These are phyloP conservation scores for Gloeophyllum trabeum DNA, from an alignment of 768 basidiomycete species.

Conservation along the genomic window DNA sequence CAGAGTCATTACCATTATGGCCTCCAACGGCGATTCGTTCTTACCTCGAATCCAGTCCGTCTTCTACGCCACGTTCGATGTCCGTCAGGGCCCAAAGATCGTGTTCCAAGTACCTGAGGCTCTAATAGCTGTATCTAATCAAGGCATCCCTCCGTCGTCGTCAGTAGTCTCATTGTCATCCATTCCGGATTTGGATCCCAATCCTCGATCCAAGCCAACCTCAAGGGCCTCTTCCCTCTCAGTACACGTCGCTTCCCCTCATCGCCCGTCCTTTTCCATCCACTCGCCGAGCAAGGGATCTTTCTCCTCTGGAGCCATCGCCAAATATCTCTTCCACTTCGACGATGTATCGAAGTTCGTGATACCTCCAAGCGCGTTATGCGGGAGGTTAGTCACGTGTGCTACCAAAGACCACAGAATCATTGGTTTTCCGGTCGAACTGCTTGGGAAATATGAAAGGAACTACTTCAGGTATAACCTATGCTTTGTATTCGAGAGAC, in stretches of 20 bases:
- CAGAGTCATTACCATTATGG: conserved; percentile 17
- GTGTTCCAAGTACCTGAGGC: conserved; percentile 92
- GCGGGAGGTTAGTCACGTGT: conserved; percentile 82
- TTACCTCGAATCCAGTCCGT: conserved; percentile 74
- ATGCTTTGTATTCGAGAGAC: conserved; percentile 91
- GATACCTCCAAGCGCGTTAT: conserved; percentile 78
- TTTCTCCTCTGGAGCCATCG: conserved; percentile 24
- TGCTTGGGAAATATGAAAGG: conserved; percentile 63
- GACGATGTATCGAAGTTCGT: conserved; percentile 89
- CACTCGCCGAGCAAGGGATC: conserved; percentile 36
- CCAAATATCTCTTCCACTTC: conserved; percentile 69
- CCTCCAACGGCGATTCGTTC: conserved; percentile 53
- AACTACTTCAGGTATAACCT: conserved; percentile 91
- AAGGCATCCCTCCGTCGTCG: not conserved
- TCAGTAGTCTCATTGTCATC: conserved; percentile 6
- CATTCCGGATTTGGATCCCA: conserved; percentile 19
- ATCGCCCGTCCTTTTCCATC: conserved; percentile 7
- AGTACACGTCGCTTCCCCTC: conserved; percentile 30
- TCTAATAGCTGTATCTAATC: conserved; percentile 44
- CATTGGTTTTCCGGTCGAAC: conserved; percentile 82
- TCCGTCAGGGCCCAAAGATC: conserved; percentile 76
- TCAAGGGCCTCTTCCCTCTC: conserved; percentile 45
- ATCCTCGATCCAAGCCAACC: conserved; percentile 21
- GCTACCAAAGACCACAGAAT: conserved; percentile 75
- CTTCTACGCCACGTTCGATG: conserved; percentile 92